phyloP scores from a whole-genome alignment of 2,329 filamentous ascomycete genomes.

The Sporothrix variecibatus region DNA sequence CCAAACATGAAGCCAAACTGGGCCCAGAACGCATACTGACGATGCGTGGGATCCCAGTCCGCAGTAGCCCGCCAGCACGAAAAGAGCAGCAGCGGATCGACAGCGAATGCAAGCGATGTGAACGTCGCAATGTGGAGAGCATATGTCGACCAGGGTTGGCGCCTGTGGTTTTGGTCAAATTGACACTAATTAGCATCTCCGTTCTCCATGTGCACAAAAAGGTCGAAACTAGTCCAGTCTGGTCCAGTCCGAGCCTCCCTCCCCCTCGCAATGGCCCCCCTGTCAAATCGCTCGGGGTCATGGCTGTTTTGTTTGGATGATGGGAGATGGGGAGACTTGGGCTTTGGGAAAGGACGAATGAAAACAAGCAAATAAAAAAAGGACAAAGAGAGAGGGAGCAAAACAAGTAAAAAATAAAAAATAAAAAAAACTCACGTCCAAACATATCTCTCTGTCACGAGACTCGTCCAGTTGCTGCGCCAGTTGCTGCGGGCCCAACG shows the following conservation, averaged over 20 bases:
- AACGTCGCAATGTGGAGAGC: constrained; percentile 91
- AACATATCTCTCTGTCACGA: constrained; percentile 80
- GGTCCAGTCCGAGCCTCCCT: not conserved
- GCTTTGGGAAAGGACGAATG: not conserved
- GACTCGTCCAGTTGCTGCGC: constrained; percentile 92
- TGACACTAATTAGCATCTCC: constrained; percentile 1
- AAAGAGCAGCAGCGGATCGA: constrained; percentile 72
- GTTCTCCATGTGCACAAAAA: not conserved
- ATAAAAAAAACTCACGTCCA: constrained; percentile 69
- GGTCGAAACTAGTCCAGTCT: not conserved
- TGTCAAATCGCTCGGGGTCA: not conserved
- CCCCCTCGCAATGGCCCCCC: not conserved
- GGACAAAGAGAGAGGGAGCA: not conserved
- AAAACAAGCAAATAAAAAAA: not conserved
- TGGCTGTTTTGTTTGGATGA: not conserved
- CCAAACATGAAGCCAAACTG: constrained; percentile 74
- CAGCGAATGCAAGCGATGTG: constrained; percentile 79
- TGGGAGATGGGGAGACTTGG: not conserved
- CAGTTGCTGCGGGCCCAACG: constrained; percentile 97
- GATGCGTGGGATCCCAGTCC: constrained; percentile 57
- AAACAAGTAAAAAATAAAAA: not conserved
- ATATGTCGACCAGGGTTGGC: constrained; percentile 91
- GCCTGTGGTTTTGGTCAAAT: constrained; percentile 52
- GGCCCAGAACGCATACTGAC: constrained; percentile 58
- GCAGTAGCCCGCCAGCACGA: constrained; percentile 69